Evolutionary conservation across 225 moss, liverwort and hornwort species (phyloP), one percentile per base, ranked within the genome.

Genomic region (Thuidium tamariscinum): DNA sequence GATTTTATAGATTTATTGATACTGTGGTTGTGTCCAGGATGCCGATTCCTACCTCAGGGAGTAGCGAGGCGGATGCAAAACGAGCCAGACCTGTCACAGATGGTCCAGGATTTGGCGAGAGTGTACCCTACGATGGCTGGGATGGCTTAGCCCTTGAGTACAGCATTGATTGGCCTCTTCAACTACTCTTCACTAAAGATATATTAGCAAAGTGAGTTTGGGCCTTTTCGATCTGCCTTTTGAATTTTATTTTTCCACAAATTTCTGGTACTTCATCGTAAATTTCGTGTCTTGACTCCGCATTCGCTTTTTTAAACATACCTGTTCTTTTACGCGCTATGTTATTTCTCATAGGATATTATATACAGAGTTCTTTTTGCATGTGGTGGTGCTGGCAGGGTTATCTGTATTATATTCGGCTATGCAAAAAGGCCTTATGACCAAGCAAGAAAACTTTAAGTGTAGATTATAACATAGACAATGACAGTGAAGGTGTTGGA

Each of bases 91-190:
- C 95, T 68, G 90, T 90, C 75, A 91, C 95, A 82, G 99, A 99
- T 88, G 91, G 93, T 94, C 91, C 94, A 79, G 92, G 90, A 41
- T 92, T 92, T 87, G 93, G 91, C 90, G 93, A 92, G 88, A 89
- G 92, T 86, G 94, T 95, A 85, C 92, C 99, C 23, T 96, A 96
- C 86, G 99, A 99, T 92, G 99, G 99, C 74, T 99, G 99, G 99
- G 99, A 97, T 91, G 95, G 97, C 80, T 95, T 99, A 82, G 95
- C 95, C 75, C 91, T 99, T 89, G 99, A 99, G 90, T 99, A 99
- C 83, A 93, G 95, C 87, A 94, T 97, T 63, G 95, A 97, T 86
- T 99, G 99, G 99, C 99, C 99, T 64, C 94, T 97, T 83, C 99
- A 99, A 86, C 93, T 99, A 49, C 90, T 99, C 71, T 99, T 99